Base-by-base conservation (phyloP, 768 basidiomycete species). In the Tephrocybe sp. region DNA sequence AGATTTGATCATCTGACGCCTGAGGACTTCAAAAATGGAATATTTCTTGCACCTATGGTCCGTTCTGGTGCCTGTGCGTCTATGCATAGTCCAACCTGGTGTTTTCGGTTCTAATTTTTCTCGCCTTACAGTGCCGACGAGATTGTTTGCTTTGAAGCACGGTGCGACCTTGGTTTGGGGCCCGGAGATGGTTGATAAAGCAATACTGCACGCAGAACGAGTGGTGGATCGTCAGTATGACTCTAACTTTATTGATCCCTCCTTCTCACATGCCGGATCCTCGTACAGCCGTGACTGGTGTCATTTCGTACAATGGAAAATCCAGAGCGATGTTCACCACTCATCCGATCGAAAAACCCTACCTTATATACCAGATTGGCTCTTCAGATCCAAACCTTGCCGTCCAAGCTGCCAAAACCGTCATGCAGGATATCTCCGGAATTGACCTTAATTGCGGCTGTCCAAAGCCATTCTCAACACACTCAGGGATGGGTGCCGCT, bases 1-100 rank as follows among this genome's bases (percentile, higher is more conserved):
- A 80, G 74, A 58, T 58, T 80, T 8, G 80, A 78, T 13, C 79
- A 83, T 55, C 75, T 90, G 15, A 84, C 84, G 0, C 62, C 75
- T 1, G 83, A 85, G 24, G 84, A 92, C 55, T 99, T 93, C 72
- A 86, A 86, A 56, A 78, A 91, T 70, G 95, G 93, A 9, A 74
- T 98, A 25, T 87, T 97, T 61, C 80, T 99, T n/a, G 96, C 97
- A 2, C 97, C 97, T 1, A 99, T 99, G 97, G 97, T 99, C 44
- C 82, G 94, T 62, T 96, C 92, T 50, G 92, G 94, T 52, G 87
- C 87, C 56, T 69, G 91, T 93, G 68, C 61, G 88, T 79, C 34
- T 31, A 12, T 13, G 25, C 38, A 9, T 41, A 32, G 38, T 38
- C 22, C 13, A 9, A 24, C 21, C n/a, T 35, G 30, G 16, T 22